These are phyloP conservation scores for Sporothrix variecibatus DNA, from an alignment of 2,329 filamentous ascomycete species.

Conservation along the genomic window DNA sequence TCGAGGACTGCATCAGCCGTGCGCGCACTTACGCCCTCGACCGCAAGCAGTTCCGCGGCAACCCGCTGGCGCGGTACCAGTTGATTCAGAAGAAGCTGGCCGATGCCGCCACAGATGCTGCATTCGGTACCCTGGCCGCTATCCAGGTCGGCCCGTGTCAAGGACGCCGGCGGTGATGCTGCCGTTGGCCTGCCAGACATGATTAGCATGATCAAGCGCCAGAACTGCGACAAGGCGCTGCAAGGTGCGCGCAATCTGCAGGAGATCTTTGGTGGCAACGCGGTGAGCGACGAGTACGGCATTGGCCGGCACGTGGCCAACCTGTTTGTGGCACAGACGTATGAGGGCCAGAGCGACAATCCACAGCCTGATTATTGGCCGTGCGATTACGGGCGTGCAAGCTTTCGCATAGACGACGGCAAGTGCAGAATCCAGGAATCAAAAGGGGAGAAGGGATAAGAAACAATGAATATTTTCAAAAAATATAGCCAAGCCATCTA, in stretches of 20 bases:
- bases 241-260: constrained; percentile 78
- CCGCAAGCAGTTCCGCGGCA: constrained; percentile 92
- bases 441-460: not conserved
- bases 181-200: constrained; percentile 82
- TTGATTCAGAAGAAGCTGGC: constrained; percentile 97
- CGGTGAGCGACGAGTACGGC: constrained; percentile 95
- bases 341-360: constrained; percentile 99
- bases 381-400: constrained; percentile 65
- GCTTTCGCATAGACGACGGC: constrained; percentile 63
- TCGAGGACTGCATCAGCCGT: constrained; percentile 86
- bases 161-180: constrained; percentile 88
- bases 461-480: not conserved
- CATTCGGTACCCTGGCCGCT: constrained; percentile 86
- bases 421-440: not conserved
- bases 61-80: constrained; percentile 94
- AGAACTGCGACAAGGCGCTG: constrained; percentile 93
- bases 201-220: constrained; percentile 95
- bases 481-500: not conserved
- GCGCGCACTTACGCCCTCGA: constrained; percentile 87
- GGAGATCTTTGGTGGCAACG: constrained; percentile 96
- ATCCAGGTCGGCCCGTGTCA: constrained; percentile 86
- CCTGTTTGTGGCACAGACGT: constrained; percentile 95
- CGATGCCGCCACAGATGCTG: constrained; percentile 86
- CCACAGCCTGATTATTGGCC: constrained; percentile 72
- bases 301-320: constrained; percentile 96